Base-by-base conservation (phyloP, 805 yeast genomes). In the Wickerhamomyces alni region DNA sequence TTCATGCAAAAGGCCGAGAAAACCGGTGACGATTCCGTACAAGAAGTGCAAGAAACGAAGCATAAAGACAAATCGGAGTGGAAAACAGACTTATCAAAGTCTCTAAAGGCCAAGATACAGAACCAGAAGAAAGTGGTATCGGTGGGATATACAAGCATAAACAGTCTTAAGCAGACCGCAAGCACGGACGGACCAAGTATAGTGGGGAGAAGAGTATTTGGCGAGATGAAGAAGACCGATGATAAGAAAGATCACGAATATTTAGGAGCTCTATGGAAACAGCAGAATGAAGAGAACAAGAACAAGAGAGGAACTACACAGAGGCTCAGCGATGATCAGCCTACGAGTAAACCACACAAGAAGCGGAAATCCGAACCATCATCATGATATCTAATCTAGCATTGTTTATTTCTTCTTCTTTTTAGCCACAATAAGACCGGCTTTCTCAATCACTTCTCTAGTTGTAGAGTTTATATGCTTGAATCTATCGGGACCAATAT, bases 391-490 rank as follows among this genome's bases (percentile, higher is more conserved):
- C 28, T 19, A 33, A 12, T 6, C 4, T 13, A 19, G 29, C 31
- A 28, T 36, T 26, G 58, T 62, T 41, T 62, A 63, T 34, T 53
- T 54, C 38, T 55, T 59, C 27, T 47, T 19, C 44, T 37, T 46
- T 39, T 44, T 33, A 40, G 44, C 42, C 15, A 51, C 54, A 16
- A 55, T 55, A 48, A 80, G 76, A 0, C 77, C 78, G 3, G 87
- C 94, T 38, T 67, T 72, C 2, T 78, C 62, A 0, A 93, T 70
- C 0, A 91, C 96, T 36, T 87, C 93, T 54, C 97, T 69, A 0
- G 97, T 89, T 1, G 87, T 77, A 4, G 88, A 70, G 54, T 91
- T 93, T 42, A 93, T 93, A 59, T 93, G 98, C 52, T 85, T 88
- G 66, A 93, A 93, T 46, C 96, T 67, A 60, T 87, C 97, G 0